Conservation (phyloP, 2,329 filamentous ascomycete genomes). For the Fusarium verticillioides region DNA sequence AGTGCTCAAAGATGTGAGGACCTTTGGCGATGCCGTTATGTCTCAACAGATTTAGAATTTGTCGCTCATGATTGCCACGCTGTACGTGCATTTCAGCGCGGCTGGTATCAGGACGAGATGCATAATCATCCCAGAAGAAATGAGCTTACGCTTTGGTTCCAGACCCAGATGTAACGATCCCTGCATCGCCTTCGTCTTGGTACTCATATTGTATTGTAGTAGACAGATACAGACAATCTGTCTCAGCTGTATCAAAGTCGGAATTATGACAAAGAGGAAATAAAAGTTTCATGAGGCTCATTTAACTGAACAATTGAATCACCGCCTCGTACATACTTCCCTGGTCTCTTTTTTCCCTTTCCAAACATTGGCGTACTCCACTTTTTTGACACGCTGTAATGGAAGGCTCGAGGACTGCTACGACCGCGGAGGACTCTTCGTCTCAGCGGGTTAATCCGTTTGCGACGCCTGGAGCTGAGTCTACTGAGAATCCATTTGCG, state of each 20-base stretch:
- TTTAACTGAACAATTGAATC: constrained; percentile 6
- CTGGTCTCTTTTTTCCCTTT: constrained; percentile 9
- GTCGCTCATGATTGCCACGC: not conserved
- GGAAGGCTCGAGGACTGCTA: constrained; percentile 33
- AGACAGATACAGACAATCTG: not conserved
- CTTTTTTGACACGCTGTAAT: constrained; percentile 14
- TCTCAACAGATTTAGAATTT: not conserved
- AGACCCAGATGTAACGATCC: not conserved
- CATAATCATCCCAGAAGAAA: constrained; percentile 22
- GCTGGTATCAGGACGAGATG: constrained; percentile 3
- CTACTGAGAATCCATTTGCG: constrained; percentile 35
- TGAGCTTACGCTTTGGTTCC: not conserved
- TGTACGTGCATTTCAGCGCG: constrained; percentile 18
- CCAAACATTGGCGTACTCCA: constrained; percentile 22
- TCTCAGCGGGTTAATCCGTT: constrained; percentile 17
- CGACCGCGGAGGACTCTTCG: constrained; percentile 18
- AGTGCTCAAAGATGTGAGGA: not conserved
- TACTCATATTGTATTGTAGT: not conserved
- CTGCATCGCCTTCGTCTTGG: not conserved
- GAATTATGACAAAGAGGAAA: not conserved
- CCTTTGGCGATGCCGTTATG: not conserved
- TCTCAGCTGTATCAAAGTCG: not conserved
- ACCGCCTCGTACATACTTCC: not conserved
- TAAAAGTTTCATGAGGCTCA: not conserved
- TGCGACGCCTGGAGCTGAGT: constrained; percentile 25